Conservation (phyloP, 169 alveolate species). For the Pseudocohnilembus persalinus region DNA sequence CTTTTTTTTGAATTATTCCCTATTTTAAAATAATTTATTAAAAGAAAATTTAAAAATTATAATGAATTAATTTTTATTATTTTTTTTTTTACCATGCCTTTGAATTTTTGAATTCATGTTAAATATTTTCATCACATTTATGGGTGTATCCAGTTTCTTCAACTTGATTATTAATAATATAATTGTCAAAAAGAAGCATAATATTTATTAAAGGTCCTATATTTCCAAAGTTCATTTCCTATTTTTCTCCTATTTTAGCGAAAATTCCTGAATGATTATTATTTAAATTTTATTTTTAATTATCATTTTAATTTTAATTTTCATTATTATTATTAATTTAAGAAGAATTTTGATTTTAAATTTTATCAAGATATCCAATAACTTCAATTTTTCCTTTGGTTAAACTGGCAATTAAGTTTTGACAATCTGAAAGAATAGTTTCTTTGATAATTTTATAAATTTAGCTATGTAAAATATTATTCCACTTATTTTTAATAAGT, state of each 20-base stretch:
- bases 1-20: not conserved
- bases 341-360: too few species aligned
- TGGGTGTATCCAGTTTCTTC: too few species aligned
- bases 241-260: not conserved
- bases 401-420: too few species aligned
- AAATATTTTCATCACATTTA: too few species aligned
- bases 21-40: too few species aligned
- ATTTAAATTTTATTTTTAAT: too few species aligned
- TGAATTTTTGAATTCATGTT: not conserved
- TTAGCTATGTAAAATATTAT: not conserved
- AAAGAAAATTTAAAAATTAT: too few species aligned
- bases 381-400: not conserved
- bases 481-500: not conserved
- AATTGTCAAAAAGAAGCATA: not conserved
- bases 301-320: too few species aligned
- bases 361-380: not conserved
- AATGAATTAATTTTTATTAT: too few species aligned
- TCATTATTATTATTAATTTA: too few species aligned
- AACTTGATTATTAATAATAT: too few species aligned
- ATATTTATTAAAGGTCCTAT: not conserved
- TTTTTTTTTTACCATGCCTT: not conserved
- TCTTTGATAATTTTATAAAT: not conserved
- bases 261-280: too few species aligned
- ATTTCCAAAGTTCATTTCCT: not conserved
- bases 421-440: not conserved